These are phyloP conservation scores for Claviceps africana DNA, from an alignment of 2,329 filamentous ascomycete genomes.

Conservation along the genomic window DNA sequence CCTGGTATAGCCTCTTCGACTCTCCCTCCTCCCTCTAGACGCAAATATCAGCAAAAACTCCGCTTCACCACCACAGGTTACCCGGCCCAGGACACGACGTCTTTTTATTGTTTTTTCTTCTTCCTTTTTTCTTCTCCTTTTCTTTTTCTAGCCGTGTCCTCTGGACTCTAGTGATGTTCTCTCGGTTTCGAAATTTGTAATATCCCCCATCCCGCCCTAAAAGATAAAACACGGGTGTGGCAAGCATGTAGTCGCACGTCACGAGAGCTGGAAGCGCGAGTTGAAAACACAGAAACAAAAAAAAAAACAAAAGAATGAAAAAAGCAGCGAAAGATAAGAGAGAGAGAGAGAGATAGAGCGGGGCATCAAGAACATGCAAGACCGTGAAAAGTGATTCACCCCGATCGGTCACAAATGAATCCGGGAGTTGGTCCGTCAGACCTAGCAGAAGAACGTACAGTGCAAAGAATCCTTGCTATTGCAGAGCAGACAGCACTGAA, in stretches of 20 bases:
- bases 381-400: conserved; percentile 23
- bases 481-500: conserved; percentile 5
- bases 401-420: conserved; percentile 18
- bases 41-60: neutral
- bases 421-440: conserved; percentile 15
- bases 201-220: neutral
- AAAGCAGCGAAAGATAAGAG: neutral
- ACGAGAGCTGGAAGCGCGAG: conserved; percentile 8
- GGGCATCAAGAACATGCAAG: conserved; percentile 17
- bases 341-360: conserved; percentile 6
- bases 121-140: neutral
- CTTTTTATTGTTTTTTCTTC: conserved; percentile 1
- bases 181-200: neutral
- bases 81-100: conserved; percentile 2
- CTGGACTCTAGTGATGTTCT: neutral
- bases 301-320: neutral
- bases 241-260: conserved; percentile 3
- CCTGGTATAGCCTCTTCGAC: conserved; percentile 14
- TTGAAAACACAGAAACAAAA: conserved; percentile 6
- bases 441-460: conserved; percentile 17
- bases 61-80: conserved; percentile 6
- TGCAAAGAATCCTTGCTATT: conserved; percentile 20
- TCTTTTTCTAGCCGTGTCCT: neutral
- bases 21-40: neutral
- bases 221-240: neutral